Percentiles rank a stretch among this genome's conserved stretches.
These are phyloP conservation scores for Neopestalotiopsis sp. DNA, from an alignment of 2,329 filamentous ascomycete species.

Conservation along the genomic window DNA sequence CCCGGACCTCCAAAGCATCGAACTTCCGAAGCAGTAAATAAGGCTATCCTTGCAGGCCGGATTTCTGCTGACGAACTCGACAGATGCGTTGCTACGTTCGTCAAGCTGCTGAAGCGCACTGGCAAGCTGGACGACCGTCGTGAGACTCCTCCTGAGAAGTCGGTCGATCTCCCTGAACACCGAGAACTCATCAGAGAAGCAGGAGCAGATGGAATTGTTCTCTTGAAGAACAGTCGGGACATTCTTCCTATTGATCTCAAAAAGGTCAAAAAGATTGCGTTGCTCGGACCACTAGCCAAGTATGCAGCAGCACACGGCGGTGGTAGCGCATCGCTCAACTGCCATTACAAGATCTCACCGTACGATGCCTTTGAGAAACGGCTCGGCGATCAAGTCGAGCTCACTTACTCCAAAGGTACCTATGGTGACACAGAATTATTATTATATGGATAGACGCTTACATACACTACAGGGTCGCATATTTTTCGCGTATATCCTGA, in stretches of 20 bases:
- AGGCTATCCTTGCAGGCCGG: slow-evolving; percentile 2
- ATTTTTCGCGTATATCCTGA: slow-evolving; percentile 9
- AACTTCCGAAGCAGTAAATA: not conserved
- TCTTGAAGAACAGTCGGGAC: slow-evolving; percentile 18
- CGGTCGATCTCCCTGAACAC: slow-evolving; percentile 5
- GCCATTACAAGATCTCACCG: slow-evolving; percentile 8
- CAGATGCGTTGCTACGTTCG: not conserved
- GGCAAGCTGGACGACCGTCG: slow-evolving; percentile 5
- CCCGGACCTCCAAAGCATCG: slow-evolving; percentile 7
- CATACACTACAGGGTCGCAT: not conserved
- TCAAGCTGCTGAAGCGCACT: slow-evolving; percentile 1
- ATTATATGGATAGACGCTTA: not conserved
- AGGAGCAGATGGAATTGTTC: slow-evolving; percentile 8
- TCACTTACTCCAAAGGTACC: slow-evolving; percentile 10
- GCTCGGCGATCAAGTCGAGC: slow-evolving; percentile 2
- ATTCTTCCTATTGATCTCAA: slow-evolving; percentile 7
- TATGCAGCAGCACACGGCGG: slow-evolving; percentile 7
- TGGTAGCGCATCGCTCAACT: slow-evolving; percentile 10
- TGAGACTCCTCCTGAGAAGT: not conserved
- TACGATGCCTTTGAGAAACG: not conserved
- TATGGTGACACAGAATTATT: too few species aligned
- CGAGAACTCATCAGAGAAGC: slow-evolving; percentile 4
- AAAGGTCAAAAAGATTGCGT: not conserved
- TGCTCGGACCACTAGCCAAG: slow-evolving; percentile 3
- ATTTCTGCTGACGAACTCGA: not conserved